Evolutionary conservation across 2,329 filamentous ascomycete species (phyloP), one percentile per base, ranked within the genome.

Genomic region (Macroventuria anomochaeta): DNA sequence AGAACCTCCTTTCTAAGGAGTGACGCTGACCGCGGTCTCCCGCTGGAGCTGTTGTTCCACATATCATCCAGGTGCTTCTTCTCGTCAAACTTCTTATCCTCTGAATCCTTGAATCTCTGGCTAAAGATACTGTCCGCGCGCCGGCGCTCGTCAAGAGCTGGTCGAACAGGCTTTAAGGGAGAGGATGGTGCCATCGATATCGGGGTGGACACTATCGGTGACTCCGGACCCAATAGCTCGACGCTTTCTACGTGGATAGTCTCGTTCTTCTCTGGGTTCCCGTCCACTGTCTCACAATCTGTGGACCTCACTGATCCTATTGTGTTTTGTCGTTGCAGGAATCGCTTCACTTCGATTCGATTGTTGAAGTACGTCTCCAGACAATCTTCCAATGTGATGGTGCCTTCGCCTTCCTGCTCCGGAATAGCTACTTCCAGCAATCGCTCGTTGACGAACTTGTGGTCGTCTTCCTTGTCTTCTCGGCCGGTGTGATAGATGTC

Each of bases 321-420:
- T 1, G 86, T 88, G 53, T 83, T 83, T 21, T 82, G 80, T 15
- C 86, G 79, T 62, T 87, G 83, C 32, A 89, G 70, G 65, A 93
- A 89, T 46, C 93, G 84, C 61, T 89, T 87, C 2, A 99, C 92
- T 67, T 97, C 92, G 46, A 99, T 91, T 50, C 87, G 84, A 52
- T 93, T 93, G 75, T 97, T 97, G 81, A 97, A 97, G 69, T 97
- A 97, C 46, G 89, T 87, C 71, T 97, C 93, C 15, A 99, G 77
- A 64, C 93, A 97, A 62, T 96, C 90, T 74, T 97, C 95, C 17
- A 99, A 78, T 23, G 88, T 92, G 57, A 97, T 83, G 2, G 83
- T 81, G 53, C 85, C 86, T 20, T 86, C 87, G 38, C 89, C 85
- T 10, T 76, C 68, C 5, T 86, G 82, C 42, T 90, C 87, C 0